phyloP scores from a whole-genome alignment of 306 rosid species.

The Gastrolobium villosum region DNA sequence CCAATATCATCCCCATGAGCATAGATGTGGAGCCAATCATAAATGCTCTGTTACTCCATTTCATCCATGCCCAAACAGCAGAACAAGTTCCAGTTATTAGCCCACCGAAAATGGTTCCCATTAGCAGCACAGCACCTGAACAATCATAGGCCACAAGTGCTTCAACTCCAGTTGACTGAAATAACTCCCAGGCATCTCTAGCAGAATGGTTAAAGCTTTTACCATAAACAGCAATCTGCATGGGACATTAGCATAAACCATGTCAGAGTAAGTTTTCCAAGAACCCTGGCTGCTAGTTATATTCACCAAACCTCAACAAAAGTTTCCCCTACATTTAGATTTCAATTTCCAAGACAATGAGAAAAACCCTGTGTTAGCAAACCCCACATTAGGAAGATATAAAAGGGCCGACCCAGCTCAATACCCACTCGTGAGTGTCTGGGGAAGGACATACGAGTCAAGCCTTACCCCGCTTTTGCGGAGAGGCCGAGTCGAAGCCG shows the following conservation, averaged over 20 bases:
- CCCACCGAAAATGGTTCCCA: slow-evolving; percentile 92
- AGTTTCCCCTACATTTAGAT: background rate
- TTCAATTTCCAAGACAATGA: background rate
- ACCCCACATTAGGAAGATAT: no score
- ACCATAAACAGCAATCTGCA: slow-evolving; percentile 93
- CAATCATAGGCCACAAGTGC: slow-evolving; percentile 94
- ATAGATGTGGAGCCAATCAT: slow-evolving; percentile 95
- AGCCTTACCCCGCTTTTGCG: no score
- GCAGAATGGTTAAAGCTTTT: slow-evolving; percentile 95
- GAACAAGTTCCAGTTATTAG: slow-evolving; percentile 94
- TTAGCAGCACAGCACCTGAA: slow-evolving; percentile 92
- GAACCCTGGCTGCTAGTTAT: slow-evolving; percentile 22
- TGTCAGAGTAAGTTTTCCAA: slow-evolving; percentile 24
- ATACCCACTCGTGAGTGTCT: no score
- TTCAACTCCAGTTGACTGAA: slow-evolving; percentile 98
- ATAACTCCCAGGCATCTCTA: slow-evolving; percentile 99
- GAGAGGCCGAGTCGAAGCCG: no score
- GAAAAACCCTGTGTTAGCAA: background rate
- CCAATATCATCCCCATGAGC: slow-evolving; percentile 99
- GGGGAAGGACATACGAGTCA: no score
- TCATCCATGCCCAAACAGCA: slow-evolving; percentile 92
- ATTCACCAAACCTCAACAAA: slow-evolving; percentile 19
- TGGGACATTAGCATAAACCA: slow-evolving; percentile 35
- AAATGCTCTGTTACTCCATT: slow-evolving; percentile 77
- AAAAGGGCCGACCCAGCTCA: no score